Conservation (phyloP, 2,329 filamentous ascomycete species). For the Aspergillus ochraceus region DNA sequence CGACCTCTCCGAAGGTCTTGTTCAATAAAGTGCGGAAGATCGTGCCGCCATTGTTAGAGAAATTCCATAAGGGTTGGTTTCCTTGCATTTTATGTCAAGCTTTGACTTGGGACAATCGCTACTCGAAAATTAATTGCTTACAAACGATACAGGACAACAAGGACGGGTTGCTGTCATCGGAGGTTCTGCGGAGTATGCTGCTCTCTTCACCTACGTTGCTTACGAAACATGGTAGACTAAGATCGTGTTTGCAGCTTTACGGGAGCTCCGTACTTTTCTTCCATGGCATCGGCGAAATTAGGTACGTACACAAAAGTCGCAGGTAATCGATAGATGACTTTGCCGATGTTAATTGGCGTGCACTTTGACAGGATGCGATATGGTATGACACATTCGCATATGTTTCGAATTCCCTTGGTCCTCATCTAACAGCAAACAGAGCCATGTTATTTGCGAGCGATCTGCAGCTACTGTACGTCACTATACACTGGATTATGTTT, state of each 20-base stretch:
- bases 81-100: neutral
- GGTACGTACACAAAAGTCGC: slow-evolving; percentile 48
- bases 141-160: slow-evolving; percentile 68
- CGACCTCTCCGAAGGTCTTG: slow-evolving; percentile 70
- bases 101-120: neutral
- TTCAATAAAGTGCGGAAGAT: slow-evolving; percentile 82
- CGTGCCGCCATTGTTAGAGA: slow-evolving; percentile 91
- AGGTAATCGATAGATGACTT: neutral
- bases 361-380: slow-evolving; percentile 61
- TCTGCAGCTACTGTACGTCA: slow-evolving; percentile 63
- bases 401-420: neutral
- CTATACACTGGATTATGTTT: neutral
- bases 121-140: neutral
- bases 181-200: slow-evolving; percentile 73
- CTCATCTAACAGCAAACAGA: slow-evolving; percentile 31
- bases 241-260: slow-evolving; percentile 63
- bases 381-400: slow-evolving; percentile 57
- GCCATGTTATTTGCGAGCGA: slow-evolving; percentile 94
- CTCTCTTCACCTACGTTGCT: slow-evolving; percentile 1
- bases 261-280: slow-evolving; percentile 95
- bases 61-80: slow-evolving; percentile 84
- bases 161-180: slow-evolving; percentile 92
- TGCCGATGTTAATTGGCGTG: neutral
- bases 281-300: slow-evolving; percentile 89
- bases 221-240: slow-evolving; percentile 8